Evolutionary conservation across 306 rosid genomes (phyloP).

Genomic region (Hylodesmum podocarpum): DNA sequence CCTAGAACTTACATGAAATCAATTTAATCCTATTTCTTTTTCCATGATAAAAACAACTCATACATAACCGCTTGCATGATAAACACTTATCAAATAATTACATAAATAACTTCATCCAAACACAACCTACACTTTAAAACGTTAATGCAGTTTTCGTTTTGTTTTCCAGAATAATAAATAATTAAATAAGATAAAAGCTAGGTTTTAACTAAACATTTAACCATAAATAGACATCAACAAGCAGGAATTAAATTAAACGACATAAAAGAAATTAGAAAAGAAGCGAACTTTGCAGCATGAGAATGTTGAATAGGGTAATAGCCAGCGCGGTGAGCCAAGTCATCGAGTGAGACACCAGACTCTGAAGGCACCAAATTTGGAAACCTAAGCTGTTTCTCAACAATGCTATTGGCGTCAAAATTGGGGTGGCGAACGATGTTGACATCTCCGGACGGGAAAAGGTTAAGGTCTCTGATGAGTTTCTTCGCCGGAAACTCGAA

Average conservation of each 20-base stretch:
- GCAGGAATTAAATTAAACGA: not conserved
- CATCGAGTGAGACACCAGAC: constrained; percentile 57
- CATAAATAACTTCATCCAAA: too few relatives aligned
- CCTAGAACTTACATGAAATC: not conserved
- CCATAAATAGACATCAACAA: too few relatives aligned
- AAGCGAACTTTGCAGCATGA: constrained; percentile 62
- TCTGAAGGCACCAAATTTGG: constrained; percentile 53
- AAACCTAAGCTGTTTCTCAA: constrained; percentile 68
- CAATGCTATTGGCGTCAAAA: constrained; percentile 40
- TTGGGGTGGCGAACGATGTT: constrained; percentile 46
- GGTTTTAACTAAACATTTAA: not conserved
- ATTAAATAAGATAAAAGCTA: not conserved
- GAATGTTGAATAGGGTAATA: constrained; percentile 82
- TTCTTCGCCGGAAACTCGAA: constrained; percentile 40
- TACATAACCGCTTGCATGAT: too few relatives aligned
- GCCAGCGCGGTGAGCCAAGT: constrained; percentile 91
- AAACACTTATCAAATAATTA: not conserved
- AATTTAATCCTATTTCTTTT: not conserved
- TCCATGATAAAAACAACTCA: not conserved
- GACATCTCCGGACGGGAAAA: constrained; percentile 61
- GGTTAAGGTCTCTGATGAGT: constrained; percentile 65
- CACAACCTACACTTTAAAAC: not conserved
- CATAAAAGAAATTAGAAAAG: not conserved
- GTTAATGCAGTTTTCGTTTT: not conserved
- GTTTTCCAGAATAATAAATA: not conserved